A percentile compares a stretch with the other conserved stretches of the same genome.
These are phyloP conservation scores for Wallacemonas sp. DNA, from an alignment of 208 protist genomes.

Conservation along the genomic window DNA sequence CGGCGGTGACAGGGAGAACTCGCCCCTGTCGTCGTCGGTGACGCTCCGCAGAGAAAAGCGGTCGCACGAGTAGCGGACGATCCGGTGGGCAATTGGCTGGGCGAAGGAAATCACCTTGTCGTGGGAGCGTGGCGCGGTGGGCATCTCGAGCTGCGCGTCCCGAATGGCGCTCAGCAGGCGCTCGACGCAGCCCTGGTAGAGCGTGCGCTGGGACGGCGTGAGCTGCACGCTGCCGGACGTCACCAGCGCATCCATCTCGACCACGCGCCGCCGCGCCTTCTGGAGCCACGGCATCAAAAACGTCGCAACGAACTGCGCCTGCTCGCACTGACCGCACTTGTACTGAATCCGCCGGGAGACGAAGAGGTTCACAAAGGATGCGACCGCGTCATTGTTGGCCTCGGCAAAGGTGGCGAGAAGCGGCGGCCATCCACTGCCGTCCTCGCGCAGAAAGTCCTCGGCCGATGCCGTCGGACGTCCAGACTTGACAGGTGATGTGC, in stretches of 20 bases:
- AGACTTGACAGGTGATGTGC: conserved; percentile 1
- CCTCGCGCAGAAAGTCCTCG: conserved; percentile 22
- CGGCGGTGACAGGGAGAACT: conserved; percentile 13
- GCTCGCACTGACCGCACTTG: conserved; percentile 39
- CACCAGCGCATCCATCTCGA: conserved; percentile 6
- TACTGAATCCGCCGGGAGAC: conserved; percentile 44
- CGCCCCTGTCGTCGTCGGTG: conserved; percentile 25
- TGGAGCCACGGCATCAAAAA: conserved; percentile 39
- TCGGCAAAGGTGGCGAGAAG: conserved; percentile 35
- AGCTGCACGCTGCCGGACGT: conserved; percentile 9
- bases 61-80: conserved; percentile 39
- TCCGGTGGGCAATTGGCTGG: conserved; percentile 38
- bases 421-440: conserved; percentile 30
- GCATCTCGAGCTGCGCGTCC: conserved; percentile 37
- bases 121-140: background rate
- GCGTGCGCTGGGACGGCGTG: conserved; percentile 19
- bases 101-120: conserved; percentile 47
- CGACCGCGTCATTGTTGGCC: conserved; percentile 26
- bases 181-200: conserved; percentile 29
- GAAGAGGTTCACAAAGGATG: conserved; percentile 36
- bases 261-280: conserved; percentile 21
- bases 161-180: conserved; percentile 36
- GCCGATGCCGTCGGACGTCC: conserved; percentile 3
- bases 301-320: conserved; percentile 19
- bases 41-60: conserved; percentile 42